Conservation (phyloP, 306 rosid genomes). For the Quillaja saponaria region DNA sequence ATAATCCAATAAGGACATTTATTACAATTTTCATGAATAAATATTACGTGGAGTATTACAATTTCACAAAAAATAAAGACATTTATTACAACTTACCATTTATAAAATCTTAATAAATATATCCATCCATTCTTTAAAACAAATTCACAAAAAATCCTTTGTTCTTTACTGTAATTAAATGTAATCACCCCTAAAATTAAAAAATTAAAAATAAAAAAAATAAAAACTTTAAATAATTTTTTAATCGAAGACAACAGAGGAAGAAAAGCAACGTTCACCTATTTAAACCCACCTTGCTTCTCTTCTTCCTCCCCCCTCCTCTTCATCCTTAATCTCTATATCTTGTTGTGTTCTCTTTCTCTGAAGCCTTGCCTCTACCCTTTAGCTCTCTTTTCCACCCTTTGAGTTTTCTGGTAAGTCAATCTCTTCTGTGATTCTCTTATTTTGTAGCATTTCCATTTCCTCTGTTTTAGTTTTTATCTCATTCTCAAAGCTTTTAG, state of each 20-base stretch:
- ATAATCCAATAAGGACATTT: too few relatives aligned
- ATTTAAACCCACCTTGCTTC: constrained; percentile 48
- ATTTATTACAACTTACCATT: too few relatives aligned
- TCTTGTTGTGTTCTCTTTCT: constrained; percentile 26
- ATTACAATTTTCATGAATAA: too few relatives aligned
- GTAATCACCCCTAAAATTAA: too few relatives aligned
- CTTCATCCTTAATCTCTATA: constrained; percentile 21
- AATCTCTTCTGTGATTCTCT: constrained; percentile 21
- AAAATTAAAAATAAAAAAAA: too few relatives aligned
- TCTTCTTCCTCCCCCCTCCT: constrained; percentile 58
- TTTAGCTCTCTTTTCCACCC: constrained; percentile 15
- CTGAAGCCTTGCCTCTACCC: constrained; percentile 29
- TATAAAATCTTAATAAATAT: too few relatives aligned
- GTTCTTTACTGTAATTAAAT: too few relatives aligned
- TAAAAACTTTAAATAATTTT: neutral
- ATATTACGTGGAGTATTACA: too few relatives aligned
- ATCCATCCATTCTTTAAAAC: too few relatives aligned
- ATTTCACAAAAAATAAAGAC: too few relatives aligned
- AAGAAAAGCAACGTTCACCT: constrained; percentile 34
- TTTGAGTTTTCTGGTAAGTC: constrained; percentile 42
- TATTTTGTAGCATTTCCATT: constrained; percentile 21
- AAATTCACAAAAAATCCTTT: too few relatives aligned
- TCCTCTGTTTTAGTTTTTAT: neutral
- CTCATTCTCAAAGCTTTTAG: constrained; percentile 15
- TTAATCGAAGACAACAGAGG: constrained; percentile 20